Percentiles rank a stretch among this genome's conserved stretches.
Conservation (phyloP, 1,284 basidiomycete genomes). For the Coriolopsis trogii region DNA sequence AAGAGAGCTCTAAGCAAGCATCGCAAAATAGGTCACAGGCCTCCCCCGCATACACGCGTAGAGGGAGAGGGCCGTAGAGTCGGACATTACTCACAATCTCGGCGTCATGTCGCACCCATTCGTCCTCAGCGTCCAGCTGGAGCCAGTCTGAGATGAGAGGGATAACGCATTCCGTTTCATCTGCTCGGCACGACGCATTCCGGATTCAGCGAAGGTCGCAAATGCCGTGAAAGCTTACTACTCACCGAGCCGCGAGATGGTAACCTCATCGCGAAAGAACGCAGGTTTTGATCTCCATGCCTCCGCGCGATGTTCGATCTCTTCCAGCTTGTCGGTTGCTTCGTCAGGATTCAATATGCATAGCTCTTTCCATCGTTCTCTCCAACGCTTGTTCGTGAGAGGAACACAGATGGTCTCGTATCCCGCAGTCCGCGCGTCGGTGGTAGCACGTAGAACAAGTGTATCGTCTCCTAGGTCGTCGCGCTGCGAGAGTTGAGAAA, state of each 20-base stretch:
- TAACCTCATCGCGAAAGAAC: slow-evolving; percentile 87
- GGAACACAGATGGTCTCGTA: slow-evolving; percentile 80
- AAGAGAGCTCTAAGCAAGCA: neutral
- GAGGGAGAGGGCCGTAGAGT: neutral
- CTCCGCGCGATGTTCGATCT: slow-evolving; percentile 78
- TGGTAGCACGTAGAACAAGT: slow-evolving; percentile 51
- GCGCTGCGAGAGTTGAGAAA: slow-evolving; percentile 30
- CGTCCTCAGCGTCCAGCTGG: slow-evolving; percentile 90
- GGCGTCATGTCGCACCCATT: slow-evolving; percentile 94
- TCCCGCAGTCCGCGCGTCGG: slow-evolving; percentile 55
- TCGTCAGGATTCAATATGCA: slow-evolving; percentile 69
- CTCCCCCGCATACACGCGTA: too few relatives aligned
- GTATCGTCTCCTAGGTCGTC: slow-evolving; percentile 38
- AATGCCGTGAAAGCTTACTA: too few relatives aligned
- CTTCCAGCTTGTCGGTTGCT: slow-evolving; percentile 51
- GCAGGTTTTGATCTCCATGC: slow-evolving; percentile 84
- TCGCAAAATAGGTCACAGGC: too few relatives aligned
- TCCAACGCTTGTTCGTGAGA: slow-evolving; percentile 87
- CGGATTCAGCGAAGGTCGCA: too few relatives aligned
- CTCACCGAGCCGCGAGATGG: slow-evolving; percentile 82
- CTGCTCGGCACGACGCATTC: too few relatives aligned
- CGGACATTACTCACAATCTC: slow-evolving; percentile 73
- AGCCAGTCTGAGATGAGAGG: slow-evolving; percentile 92
- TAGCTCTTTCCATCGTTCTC: slow-evolving; percentile 86
- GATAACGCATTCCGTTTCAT: slow-evolving; percentile 83